Conservation (phyloP, 2,329 filamentous ascomycete genomes). For the Aspergillus neoniger region DNA sequence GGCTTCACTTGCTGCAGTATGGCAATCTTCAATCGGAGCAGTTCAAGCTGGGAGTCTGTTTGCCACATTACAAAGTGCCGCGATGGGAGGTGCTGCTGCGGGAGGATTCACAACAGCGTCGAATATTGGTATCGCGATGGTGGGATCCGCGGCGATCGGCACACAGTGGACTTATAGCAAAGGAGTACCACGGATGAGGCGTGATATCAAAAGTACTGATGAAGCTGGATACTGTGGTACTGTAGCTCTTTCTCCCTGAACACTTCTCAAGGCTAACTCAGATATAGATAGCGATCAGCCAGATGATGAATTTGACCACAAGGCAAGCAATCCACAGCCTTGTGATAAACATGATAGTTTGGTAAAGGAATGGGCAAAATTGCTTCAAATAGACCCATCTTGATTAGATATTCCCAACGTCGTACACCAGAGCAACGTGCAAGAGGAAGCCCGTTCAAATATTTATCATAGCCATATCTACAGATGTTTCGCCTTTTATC, state of each 20-base stretch:
- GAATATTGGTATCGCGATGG: constrained; percentile 6
- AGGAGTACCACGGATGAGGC: neutral
- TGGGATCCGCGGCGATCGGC: constrained; percentile 6
- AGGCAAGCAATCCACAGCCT: too few species aligned
- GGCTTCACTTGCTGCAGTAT: constrained; percentile 13
- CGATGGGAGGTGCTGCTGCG: constrained; percentile 12
- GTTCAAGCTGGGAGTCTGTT: constrained; percentile 14
- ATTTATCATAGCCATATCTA: too few species aligned
- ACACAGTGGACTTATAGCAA: neutral
- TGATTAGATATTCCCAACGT: neutral
- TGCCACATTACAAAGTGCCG: constrained; percentile 12
- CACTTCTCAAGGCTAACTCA: constrained; percentile 8
- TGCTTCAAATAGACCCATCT: constrained; percentile 1
- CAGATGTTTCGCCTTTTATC: too few species aligned
- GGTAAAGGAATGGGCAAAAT: constrained; percentile 3
- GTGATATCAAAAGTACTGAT: neutral
- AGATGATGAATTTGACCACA: neutral
- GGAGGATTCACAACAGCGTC: constrained; percentile 7
- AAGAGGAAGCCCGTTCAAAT: too few species aligned
- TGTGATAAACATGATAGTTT: neutral
- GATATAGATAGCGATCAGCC: constrained; percentile 7
- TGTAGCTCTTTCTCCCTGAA: neutral
- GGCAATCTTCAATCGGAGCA: constrained; percentile 13
- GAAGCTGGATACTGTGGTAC: neutral
- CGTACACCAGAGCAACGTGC: too few species aligned